Base-by-base conservation (phyloP, 495 filamentous ascomycete species). In the Thermothielavioides terrestris region DNA sequence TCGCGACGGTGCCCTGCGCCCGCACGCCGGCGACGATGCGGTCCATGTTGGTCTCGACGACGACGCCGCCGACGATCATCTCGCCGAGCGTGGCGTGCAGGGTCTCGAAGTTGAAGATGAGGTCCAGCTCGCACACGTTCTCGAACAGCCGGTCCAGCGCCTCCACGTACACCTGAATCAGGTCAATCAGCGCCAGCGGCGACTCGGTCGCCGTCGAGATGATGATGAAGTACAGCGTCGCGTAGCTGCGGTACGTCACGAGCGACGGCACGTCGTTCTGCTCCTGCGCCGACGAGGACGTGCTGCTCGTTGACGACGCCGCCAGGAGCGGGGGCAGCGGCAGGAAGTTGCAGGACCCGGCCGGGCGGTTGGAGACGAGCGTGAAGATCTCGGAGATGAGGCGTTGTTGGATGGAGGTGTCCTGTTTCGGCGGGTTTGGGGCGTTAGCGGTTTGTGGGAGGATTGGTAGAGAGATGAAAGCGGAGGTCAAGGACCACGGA, bases 51-150 rank as follows among this genome's bases (percentile, higher is more conserved):
- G 94, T 98, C 71, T 98, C 92, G 22, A 97, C 82, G 25, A 97
- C 94, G 34, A 96, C 89, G 2, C 92, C 92, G 11, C 94, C 92
- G 4, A 96, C 85, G 46, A 98, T 83, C 87, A 98, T 94, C 78
- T 98, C 92, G 56, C 80, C 79, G 20, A 98, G 73, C 21, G 85
- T 80, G 5, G 92, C 86, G 71, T 98, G 92, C 64, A 97, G 78
- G 25, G 88, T 90, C 77, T 98, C 92, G 64, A 95, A 98, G 57
- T 95, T 95, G 72, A 97, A 98, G 67, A 97, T 98, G 46, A 98
- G 76, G 64, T 98, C 92, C 41, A 98, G 72, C 68, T 98, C 92
- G 74, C 92, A 98, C 21, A 98, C 92, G 59, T 97, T 95, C 72
- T 96, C 91, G 63, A 97, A 97, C 46, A 98, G 75, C 48, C 88